Conservation (phyloP, 148 eudicot genomes). For the Rhododendron kiyosumense region DNA sequence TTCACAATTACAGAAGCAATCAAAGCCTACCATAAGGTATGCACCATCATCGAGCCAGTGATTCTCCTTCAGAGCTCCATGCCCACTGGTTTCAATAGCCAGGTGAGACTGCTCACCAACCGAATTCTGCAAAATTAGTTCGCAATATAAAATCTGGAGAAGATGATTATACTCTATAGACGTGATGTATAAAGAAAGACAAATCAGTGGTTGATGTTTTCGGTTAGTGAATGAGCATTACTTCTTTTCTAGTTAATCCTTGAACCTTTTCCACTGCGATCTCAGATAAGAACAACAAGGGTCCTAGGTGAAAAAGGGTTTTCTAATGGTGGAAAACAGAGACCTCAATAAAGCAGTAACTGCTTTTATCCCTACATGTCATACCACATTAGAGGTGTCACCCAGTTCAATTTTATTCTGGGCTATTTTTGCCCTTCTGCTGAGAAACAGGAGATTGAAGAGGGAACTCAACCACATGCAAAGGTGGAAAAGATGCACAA, state of each 20-base stretch:
- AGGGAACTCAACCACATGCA: background rate
- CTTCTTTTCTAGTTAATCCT: background rate
- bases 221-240: background rate
- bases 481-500: background rate
- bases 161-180: background rate
- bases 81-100: constrained; percentile 99
- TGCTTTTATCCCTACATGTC: background rate
- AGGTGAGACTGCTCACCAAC: constrained; percentile 86
- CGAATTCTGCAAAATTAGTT: constrained; percentile 51
- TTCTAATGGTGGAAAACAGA: background rate
- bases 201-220: background rate
- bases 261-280: background rate
- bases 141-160: background rate
- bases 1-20: background rate
- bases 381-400: background rate
- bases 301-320: background rate
- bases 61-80: constrained; percentile 98
- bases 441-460: background rate
- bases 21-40: constrained; percentile 75
- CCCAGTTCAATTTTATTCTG: background rate
- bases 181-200: background rate
- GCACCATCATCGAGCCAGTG: constrained; percentile 99
- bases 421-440: background rate
- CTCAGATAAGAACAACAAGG: background rate
- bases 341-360: background rate